Evolutionary conservation across 441 rosid genomes (phyloP).

Genomic region (Breynia disticha): DNA sequence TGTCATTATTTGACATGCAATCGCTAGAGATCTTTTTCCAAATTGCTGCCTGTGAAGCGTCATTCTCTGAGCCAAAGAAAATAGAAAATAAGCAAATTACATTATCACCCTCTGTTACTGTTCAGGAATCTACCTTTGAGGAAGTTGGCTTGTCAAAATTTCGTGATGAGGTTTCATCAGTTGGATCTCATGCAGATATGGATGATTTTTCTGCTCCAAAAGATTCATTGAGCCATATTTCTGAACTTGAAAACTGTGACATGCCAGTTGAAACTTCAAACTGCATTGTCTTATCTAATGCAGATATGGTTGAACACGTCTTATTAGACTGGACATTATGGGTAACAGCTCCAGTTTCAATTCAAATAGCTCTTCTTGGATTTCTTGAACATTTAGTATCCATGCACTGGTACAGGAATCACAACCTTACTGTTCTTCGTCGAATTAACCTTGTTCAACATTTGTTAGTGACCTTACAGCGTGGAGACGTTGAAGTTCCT

Average conservation of each 20-base stretch:
- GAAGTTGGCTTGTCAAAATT: conserved; percentile 76
- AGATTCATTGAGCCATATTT: conserved; percentile 90
- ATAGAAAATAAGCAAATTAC: conserved; percentile 34
- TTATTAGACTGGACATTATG: conserved; percentile 99
- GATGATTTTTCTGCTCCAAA: conserved; percentile 90
- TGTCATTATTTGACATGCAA: conserved; percentile 96
- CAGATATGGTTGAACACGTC: conserved; percentile 99
- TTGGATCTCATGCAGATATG: conserved; percentile 94
- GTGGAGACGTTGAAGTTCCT: conserved; percentile 99
- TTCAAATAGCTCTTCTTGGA: conserved; percentile 89
- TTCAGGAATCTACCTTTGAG: conserved; percentile 73
- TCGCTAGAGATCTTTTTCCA: conserved; percentile 93
- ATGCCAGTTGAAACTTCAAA: conserved; percentile 84
- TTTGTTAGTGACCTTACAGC: conserved; percentile 89
- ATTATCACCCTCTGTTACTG: conserved; percentile 41
- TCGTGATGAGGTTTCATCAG: conserved; percentile 78
- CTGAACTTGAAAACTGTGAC: conserved; percentile 89
- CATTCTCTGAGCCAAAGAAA: conserved; percentile 92
- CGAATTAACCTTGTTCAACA: conserved; percentile 96
- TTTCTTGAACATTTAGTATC: conserved; percentile 99
- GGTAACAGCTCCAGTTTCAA: conserved; percentile 87
- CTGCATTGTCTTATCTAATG: conserved; percentile 95
- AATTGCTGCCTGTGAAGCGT: conserved; percentile 99
- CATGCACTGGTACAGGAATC: conserved; percentile 99
- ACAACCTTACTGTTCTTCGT: conserved; percentile 92